Evolutionary conservation across 2,329 filamentous ascomycete genomes (phyloP), one percentile per base, ranked within the genome.

Genomic region (Fusarium anguioides): DNA sequence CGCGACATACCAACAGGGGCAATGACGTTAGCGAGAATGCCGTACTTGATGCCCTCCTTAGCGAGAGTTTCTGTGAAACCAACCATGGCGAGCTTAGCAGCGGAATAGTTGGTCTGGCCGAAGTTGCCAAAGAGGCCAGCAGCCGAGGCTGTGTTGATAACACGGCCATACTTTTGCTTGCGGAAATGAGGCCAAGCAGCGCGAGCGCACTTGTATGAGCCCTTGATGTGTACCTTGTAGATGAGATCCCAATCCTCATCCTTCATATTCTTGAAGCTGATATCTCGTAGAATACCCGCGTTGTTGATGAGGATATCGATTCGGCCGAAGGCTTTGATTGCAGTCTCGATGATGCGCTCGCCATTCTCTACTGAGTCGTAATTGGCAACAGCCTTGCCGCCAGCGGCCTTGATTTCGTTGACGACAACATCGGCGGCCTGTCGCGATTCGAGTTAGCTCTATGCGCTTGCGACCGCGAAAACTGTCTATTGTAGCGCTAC

Each of bases 241-340:
- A 97, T 92, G 72, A 97, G 83, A 78, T 99, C 95, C 96, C 96
- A 99, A 80, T 99, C 96, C 77, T 91, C 82, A 79, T 99, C 96
- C 80, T 91, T 96, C 88, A 98, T 96, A 83, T 98, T 98, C 87
- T 97, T 97, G 85, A 99, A 98, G 86, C 92, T 95, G 77, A 98
- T 80, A 82, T 98, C 94, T 64, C 95, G 91, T 62, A 97, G 86
- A 76, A 98, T 98, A 76, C 96, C 95, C 64, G 96, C 96, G 78
- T 98, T 99, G 87, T 99, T 99, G 82, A 99, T 91, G 74, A 99
- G 89, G 68, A 99, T 84, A 79, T 99, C 95, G 80, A 99, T 88
- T 75, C 95, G 92, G 72, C 95, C 92, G 76, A 90, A 96, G 55
- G 83, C 84, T 79, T 92, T 83, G 77, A 96, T 91, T 73, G 92